Percentiles rank a stretch among this genome's conserved stretches.
Conservation (phyloP, 148 eudicot species). For the Cornus kousa region DNA sequence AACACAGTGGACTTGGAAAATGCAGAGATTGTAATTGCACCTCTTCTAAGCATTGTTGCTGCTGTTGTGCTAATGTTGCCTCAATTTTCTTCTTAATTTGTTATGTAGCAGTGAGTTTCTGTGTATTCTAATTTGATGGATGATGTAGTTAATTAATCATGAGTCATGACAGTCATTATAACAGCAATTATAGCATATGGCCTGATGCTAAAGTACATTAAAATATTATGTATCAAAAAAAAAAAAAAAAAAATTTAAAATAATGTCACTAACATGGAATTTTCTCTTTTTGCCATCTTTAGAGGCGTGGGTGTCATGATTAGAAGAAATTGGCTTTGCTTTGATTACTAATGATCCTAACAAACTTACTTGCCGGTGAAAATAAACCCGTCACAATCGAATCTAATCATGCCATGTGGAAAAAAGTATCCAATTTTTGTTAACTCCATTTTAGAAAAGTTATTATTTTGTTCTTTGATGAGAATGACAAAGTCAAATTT, state of each 20-base stretch:
- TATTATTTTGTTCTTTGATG: no score
- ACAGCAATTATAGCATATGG: constrained; percentile 19
- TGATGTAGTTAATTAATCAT: constrained; percentile 21
- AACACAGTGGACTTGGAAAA: constrained; percentile 35
- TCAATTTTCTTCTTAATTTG: background rate
- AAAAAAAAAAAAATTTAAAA: no score
- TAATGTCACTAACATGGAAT: background rate
- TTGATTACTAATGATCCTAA: background rate
- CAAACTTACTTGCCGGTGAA: background rate
- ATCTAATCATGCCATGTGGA: no score
- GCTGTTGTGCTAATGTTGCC: background rate
- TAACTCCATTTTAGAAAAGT: no score
- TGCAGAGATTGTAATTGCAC: constrained; percentile 24
- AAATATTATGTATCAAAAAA: no score
- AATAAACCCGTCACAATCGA: no score
- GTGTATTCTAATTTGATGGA: constrained; percentile 2
- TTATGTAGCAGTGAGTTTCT: background rate
- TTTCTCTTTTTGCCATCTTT: constrained; percentile 8
- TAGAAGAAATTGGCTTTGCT: constrained; percentile 4
- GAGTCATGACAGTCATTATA: constrained; percentile 43
- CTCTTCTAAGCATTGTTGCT: constrained; percentile 25
- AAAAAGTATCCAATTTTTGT: no score
- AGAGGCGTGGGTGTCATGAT: constrained; percentile 37
- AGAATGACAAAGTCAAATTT: no score
- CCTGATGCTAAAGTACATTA: background rate